These are phyloP conservation scores for Fusarium sp. DNA, from an alignment of 2,329 filamentous ascomycete genomes.

Conservation along the genomic window DNA sequence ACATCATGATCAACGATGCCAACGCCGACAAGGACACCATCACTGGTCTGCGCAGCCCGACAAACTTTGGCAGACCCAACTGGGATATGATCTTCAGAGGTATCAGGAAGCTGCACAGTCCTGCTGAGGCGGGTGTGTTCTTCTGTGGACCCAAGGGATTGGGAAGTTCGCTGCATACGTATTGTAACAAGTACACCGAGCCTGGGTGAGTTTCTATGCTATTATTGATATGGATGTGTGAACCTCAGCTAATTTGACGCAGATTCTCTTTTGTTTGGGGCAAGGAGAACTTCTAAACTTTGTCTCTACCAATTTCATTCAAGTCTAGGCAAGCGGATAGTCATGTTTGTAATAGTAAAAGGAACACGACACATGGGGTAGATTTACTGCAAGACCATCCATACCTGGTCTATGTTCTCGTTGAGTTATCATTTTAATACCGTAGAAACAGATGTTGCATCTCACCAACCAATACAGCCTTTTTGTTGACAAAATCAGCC, in stretches of 20 bases:
- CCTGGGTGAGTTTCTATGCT: slow-evolving; percentile 67
- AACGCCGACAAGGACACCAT: slow-evolving; percentile 87
- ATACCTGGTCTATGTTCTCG: slow-evolving; percentile 11
- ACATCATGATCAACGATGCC: slow-evolving; percentile 93
- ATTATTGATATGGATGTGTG: neutral
- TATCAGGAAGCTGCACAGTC: slow-evolving; percentile 80
- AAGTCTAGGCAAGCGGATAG: neutral
- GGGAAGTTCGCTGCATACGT: slow-evolving; percentile 80
- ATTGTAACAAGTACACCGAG: slow-evolving; percentile 89
- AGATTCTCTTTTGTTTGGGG: slow-evolving; percentile 75
- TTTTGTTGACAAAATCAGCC: neutral
- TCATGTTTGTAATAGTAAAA: slow-evolving; percentile 27
- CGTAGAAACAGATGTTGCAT: slow-evolving; percentile 24
- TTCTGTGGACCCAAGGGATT: slow-evolving; percentile 87
- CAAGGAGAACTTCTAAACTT: slow-evolving; percentile 67
- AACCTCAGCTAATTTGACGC: slow-evolving; percentile 42
- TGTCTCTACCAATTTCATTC: neutral
- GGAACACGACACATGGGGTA: slow-evolving; percentile 5
- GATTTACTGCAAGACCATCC: slow-evolving; percentile 17
- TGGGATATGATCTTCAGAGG: slow-evolving; percentile 92
- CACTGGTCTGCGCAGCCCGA: slow-evolving; percentile 82
- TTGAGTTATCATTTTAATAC: slow-evolving; percentile 37
- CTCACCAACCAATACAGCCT: slow-evolving; percentile 12
- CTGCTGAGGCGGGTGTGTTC: slow-evolving; percentile 80
- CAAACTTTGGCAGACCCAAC: slow-evolving; percentile 87